phyloP scores from a whole-genome alignment of 1,139 yeast genomes.

The Saccharomycopsis crataegensis region DNA sequence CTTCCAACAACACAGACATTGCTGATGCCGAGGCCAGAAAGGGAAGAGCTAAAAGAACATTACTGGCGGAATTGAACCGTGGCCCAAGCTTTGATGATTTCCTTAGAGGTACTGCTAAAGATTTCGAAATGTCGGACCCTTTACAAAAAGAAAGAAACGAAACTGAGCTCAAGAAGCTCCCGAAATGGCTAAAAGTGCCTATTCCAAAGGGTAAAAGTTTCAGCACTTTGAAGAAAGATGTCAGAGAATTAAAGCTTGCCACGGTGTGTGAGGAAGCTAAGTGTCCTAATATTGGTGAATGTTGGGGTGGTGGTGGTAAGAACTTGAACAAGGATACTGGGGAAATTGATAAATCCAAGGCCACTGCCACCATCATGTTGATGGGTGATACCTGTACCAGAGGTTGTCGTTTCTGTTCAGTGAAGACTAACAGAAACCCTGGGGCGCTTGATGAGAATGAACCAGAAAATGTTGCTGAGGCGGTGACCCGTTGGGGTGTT shows the following conservation, averaged over 20 bases:
- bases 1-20: not conserved
- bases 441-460: conserved; percentile 90
- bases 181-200: conserved; percentile 91
- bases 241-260: conserved; percentile 78
- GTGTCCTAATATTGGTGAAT: conserved; percentile 98
- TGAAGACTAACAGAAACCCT: conserved; percentile 85
- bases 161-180: conserved; percentile 41
- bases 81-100: conserved; percentile 97
- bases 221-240: conserved; percentile 74
- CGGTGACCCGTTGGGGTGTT: conserved; percentile 95
- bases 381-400: conserved; percentile 98
- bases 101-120: conserved; percentile 69
- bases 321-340: conserved; percentile 17
- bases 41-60: conserved; percentile 5
- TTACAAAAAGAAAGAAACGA: conserved; percentile 56
- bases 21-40: not conserved
- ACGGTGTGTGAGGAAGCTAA: conserved; percentile 98
- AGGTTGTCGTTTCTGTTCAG: conserved; percentile 97
- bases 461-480: conserved; percentile 97
- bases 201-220: conserved; percentile 88
- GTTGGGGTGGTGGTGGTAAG: conserved; percentile 82
- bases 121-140: conserved; percentile 51
- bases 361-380: conserved; percentile 98
- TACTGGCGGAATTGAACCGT: conserved; percentile 10
- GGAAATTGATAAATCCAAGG: conserved; percentile 67